Evolutionary conservation across 371 early-diverging fungal genomes (phyloP).

Genomic region (Mortierella sp.): DNA sequence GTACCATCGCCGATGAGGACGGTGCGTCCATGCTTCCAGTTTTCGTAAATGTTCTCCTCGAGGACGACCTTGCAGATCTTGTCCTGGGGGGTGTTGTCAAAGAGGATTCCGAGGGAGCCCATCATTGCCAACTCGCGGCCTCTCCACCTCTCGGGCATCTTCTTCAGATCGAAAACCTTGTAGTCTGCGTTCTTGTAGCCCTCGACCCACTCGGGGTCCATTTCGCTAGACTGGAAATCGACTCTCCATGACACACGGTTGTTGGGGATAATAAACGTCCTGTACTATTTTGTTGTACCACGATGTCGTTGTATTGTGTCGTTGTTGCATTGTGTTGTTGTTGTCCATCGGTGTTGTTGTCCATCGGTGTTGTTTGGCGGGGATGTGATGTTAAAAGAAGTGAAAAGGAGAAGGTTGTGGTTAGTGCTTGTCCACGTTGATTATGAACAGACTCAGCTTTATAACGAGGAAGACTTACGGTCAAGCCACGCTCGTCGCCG

Average conservation of each 20-base stretch:
- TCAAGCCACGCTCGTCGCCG: constrained; percentile 31
- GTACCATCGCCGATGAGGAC: constrained; percentile 43
- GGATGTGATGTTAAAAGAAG: too few species aligned
- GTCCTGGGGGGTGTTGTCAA: constrained; percentile 37
- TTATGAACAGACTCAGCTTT: background rate
- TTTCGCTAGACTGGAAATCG: constrained; percentile 27
- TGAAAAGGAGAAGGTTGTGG: background rate
- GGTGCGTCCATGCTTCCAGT: constrained; percentile 40
- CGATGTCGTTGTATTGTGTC: background rate
- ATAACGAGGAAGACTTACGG: constrained; percentile 12
- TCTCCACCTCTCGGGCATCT: constrained; percentile 34
- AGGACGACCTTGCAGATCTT: constrained; percentile 39
- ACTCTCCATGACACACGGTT: constrained; percentile 49
- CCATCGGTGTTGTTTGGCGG: too few species aligned
- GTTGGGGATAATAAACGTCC: constrained; percentile 39
- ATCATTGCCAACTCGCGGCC: constrained; percentile 36
- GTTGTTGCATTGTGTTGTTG: background rate
- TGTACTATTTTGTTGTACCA: constrained; percentile 20
- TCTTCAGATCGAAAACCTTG: constrained; percentile 27
- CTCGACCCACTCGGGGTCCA: constrained; percentile 30
- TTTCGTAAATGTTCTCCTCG: constrained; percentile 37
- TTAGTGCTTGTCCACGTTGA: background rate
- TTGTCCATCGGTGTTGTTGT: background rate
- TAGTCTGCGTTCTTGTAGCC: constrained; percentile 49
- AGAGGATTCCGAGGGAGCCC: constrained; percentile 30